Evolutionary conservation across 2,329 filamentous ascomycete genomes (phyloP).

Genomic region (Botrytis tulipae): DNA sequence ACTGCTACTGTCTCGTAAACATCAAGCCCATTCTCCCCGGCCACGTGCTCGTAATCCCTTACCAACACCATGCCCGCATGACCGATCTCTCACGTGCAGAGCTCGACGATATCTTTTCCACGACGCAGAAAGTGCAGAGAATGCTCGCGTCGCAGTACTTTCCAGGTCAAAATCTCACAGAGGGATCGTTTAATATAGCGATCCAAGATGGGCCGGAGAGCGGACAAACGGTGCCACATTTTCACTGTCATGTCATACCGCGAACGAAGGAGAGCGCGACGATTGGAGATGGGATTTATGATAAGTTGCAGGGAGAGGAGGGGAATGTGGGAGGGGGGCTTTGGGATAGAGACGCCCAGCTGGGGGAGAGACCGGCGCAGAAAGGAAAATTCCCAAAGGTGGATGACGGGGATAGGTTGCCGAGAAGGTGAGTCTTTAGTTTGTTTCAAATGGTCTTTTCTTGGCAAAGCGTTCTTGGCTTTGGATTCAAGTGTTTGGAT

Average conservation of each 20-base stretch:
- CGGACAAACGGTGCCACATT: slow-evolving; percentile 90
- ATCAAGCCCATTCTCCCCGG: slow-evolving; percentile 91
- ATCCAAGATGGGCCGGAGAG: slow-evolving; percentile 91
- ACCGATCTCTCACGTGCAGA: slow-evolving; percentile 36
- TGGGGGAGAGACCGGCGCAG: slow-evolving; percentile 47
- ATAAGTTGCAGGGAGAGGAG: slow-evolving; percentile 76
- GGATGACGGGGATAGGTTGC: slow-evolving; percentile 66
- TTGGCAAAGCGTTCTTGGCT: too few relatives aligned
- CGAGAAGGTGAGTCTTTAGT: slow-evolving; percentile 45
- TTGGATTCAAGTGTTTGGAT: background rate
- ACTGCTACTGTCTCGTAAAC: slow-evolving; percentile 89
- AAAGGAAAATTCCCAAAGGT: slow-evolving; percentile 63
- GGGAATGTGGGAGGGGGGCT: slow-evolving; percentile 76
- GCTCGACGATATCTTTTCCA: slow-evolving; percentile 75
- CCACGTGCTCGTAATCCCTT: slow-evolving; percentile 87
- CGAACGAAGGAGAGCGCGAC: slow-evolving; percentile 54
- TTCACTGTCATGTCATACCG: slow-evolving; percentile 91
- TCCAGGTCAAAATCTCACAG: slow-evolving; percentile 54
- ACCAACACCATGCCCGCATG: slow-evolving; percentile 66
- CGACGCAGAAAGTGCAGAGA: slow-evolving; percentile 76
- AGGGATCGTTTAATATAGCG: slow-evolving; percentile 83
- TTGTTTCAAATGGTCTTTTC: background rate
- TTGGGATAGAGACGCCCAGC: slow-evolving; percentile 62
- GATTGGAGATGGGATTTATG: slow-evolving; percentile 73
- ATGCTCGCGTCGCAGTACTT: slow-evolving; percentile 67